Evolutionary conservation across 768 basidiomycete genomes (phyloP), one percentile per base, ranked within the genome.

Genomic region (Suillus decipiens): DNA sequence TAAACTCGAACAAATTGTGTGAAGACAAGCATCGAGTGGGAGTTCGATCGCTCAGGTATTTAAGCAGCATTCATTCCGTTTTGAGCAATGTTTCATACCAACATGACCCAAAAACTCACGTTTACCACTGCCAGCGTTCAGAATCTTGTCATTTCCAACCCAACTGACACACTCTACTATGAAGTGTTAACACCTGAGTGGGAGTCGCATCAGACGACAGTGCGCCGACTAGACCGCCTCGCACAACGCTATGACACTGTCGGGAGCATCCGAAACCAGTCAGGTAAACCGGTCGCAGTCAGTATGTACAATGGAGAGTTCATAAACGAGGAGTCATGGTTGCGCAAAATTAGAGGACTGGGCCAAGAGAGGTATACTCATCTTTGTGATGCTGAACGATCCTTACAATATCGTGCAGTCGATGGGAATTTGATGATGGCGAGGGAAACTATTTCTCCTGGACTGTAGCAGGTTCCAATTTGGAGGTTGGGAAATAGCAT

Each of bases 171-270:
- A 63, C 69, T 77, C 60, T 78, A 77, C 72, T 81, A 76, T 62
- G 80, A 80, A 61, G 67, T 80, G 61, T 70, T 74, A 42, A 81
- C 79, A 37, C 78, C 76, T 19, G 69, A 72, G 47, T 77, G 78
- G 79, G 76, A 75, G 57, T 67, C 71, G 8, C 64, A 71, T 50
- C 43, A 67, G 66, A 81, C 80, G 65, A 75, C 70, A 59, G 66
- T 80, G 47, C 67, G 68, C 47, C 69, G 74, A 56, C 71, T 78
- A 28, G 73, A 79, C 66, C 55, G 68, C 5, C 70, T 69, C 47
- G 73, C 69, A 31, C 65, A 68, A 36, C 65, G 60, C 65, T 78
- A 76, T 62, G 68, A 74, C 36, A 60, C 71, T 62, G 69, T 76
- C 36, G 79, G 70, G 4, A 72, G 68, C 65, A 60, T 81, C 56